These are phyloP conservation scores for Prunus kanzakura DNA, from an alignment of 306 rosid species.

Conservation along the genomic window DNA sequence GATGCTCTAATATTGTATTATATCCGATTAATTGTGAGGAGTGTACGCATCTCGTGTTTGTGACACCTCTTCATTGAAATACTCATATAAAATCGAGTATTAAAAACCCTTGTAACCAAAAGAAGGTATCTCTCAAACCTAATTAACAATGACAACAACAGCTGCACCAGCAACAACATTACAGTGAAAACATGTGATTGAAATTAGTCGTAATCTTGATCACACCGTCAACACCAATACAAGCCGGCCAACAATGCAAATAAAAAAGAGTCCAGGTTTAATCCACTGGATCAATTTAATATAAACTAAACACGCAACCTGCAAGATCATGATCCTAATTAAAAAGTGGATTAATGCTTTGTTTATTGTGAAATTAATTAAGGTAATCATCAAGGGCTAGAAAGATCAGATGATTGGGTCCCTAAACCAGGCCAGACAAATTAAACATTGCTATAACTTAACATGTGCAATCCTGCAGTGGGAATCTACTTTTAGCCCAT, in stretches of 20 bases:
- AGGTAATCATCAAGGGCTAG: slow-evolving; percentile 34
- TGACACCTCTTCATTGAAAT: not conserved
- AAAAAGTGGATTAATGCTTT: slow-evolving; percentile 16
- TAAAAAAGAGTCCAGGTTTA: slow-evolving; percentile 1
- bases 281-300: not conserved
- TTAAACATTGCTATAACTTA: slow-evolving; percentile 42
- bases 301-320: not conserved
- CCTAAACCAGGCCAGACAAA: slow-evolving; percentile 49
- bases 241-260: slow-evolving; percentile 11
- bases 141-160: slow-evolving; percentile 1
- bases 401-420: slow-evolving; percentile 12
- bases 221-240: not conserved
- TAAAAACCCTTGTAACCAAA: not conserved
- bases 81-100: no score
- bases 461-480: slow-evolving; percentile 39
- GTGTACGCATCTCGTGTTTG: no score
- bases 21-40: not conserved
- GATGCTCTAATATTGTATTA: not conserved
- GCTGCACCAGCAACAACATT: not conserved
- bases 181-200: not conserved
- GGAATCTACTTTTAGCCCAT: slow-evolving; percentile 59
- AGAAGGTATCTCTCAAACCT: not conserved
- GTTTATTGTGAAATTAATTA: slow-evolving; percentile 5
- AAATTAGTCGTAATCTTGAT: slow-evolving; percentile 1
- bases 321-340: not conserved